Conservation (phyloP, 83 land plant genomes). For the Picea mariana region DNA sequence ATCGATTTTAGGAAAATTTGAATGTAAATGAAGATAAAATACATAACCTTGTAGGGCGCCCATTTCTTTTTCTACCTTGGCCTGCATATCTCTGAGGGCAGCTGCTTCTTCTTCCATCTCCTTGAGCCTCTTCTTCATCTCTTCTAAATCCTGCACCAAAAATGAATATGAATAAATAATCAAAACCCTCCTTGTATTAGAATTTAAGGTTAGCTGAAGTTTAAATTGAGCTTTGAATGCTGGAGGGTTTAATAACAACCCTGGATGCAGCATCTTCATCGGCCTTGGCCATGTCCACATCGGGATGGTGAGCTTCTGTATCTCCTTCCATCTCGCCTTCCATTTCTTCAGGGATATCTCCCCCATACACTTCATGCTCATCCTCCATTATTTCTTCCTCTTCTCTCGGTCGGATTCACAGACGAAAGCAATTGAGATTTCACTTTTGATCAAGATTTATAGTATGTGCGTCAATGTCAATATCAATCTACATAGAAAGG, state of each 20-base stretch:
- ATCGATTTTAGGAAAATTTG: too few relatives aligned
- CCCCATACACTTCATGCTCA: constrained; percentile 97
- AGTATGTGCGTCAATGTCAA: too few relatives aligned
- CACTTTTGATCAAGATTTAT: too few relatives aligned
- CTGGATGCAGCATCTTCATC: constrained; percentile 57
- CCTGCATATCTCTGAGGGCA: constrained; percentile 91
- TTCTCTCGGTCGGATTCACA: background rate
- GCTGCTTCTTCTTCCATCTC: constrained; percentile 95
- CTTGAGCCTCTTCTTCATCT: constrained; percentile 88
- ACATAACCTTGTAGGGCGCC: constrained; percentile 74
- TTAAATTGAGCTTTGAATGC: too few relatives aligned
- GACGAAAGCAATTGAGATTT: too few relatives aligned
- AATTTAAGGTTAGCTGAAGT: too few relatives aligned
- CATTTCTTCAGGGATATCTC: constrained; percentile 78
- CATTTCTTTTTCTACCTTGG: constrained; percentile 95
- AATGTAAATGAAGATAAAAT: background rate
- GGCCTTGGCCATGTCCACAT: constrained; percentile 45
- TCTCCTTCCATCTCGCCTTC: constrained; percentile 78
- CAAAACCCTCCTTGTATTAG: background rate
- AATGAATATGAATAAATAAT: background rate
- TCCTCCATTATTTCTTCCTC: constrained; percentile 63
- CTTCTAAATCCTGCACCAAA: constrained; percentile 70
- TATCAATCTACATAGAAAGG: too few relatives aligned
- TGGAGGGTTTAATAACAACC: constrained; percentile 25
- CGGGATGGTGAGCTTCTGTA: constrained; percentile 43